These are phyloP conservation scores for Lepiota brunneoincarnata DNA, from an alignment of 768 basidiomycete genomes.

Conservation along the genomic window DNA sequence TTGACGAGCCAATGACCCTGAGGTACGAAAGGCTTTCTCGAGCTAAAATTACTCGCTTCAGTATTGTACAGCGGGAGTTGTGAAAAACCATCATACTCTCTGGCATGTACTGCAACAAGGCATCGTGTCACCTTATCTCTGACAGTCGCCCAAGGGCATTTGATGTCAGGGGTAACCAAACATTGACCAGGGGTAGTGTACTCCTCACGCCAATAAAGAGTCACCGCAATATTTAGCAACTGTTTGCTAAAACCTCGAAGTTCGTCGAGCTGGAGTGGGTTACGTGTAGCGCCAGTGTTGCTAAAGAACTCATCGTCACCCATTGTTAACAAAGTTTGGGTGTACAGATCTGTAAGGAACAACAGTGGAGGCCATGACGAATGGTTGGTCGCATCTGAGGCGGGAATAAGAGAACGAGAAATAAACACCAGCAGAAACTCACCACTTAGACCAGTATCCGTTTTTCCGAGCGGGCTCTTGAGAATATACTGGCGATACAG, in stretches of 20 bases:
- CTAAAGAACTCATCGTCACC: slow-evolving; percentile 97
- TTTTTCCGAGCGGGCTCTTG: slow-evolving; percentile 56
- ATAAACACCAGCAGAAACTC: slow-evolving; percentile 10
- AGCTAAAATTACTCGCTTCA: slow-evolving; percentile 43
- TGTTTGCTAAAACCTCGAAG: slow-evolving; percentile 72
- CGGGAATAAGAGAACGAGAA: background rate
- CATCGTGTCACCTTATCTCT: slow-evolving; percentile 76
- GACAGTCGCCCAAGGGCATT: slow-evolving; percentile 63
- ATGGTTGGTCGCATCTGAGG: slow-evolving; percentile 41
- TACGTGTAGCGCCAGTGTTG: slow-evolving; percentile 40
- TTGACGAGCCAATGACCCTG: slow-evolving; percentile 80
- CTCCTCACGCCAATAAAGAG: slow-evolving; percentile 53
- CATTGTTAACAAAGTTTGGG: slow-evolving; percentile 83
- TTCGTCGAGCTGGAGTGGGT: slow-evolving; percentile 83
- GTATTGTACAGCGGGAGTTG: slow-evolving; percentile 24
- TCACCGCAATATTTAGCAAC: slow-evolving; percentile 81
- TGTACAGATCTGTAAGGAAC: slow-evolving; percentile 78
- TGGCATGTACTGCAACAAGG: slow-evolving; percentile 76
- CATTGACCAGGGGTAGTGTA: slow-evolving; percentile 18
- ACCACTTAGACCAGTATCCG: slow-evolving; percentile 34
- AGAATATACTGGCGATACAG: slow-evolving; percentile 71
- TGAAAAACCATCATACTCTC: slow-evolving; percentile 56
- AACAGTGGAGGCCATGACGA: slow-evolving; percentile 67
- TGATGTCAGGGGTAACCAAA: slow-evolving; percentile 24
- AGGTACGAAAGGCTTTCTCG: slow-evolving; percentile 79